Conservation (phyloP, 805 yeast genomes). For the Saturnispora besseyi region DNA sequence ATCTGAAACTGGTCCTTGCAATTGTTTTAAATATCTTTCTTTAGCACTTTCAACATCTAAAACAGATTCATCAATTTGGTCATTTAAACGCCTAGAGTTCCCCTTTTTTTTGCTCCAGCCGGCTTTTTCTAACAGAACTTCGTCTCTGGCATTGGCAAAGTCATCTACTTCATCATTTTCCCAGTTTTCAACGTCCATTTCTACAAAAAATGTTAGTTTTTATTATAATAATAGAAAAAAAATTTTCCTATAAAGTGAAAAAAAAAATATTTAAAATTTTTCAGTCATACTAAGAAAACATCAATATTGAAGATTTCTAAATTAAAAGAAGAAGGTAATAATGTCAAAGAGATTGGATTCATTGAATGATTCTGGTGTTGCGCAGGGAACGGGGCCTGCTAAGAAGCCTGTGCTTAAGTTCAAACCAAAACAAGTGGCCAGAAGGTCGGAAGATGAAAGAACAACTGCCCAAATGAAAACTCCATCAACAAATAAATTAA, state of each 20-base stretch:
- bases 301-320: background rate
- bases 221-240: background rate
- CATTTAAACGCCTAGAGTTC: constrained; percentile 28
- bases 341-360: constrained; percentile 26
- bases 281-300: background rate
- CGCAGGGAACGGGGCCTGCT: background rate
- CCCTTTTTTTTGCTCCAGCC: constrained; percentile 28
- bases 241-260: background rate
- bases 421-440: constrained; percentile 78
- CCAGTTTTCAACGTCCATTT: constrained; percentile 28
- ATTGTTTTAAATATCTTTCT: constrained; percentile 23
- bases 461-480: constrained; percentile 16
- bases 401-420: constrained; percentile 56
- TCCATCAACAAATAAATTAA: background rate
- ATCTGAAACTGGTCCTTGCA: constrained; percentile 37
- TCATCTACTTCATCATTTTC: constrained; percentile 63
- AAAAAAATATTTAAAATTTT: constrained; percentile 5
- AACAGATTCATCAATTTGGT: constrained; percentile 28
- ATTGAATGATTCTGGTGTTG: constrained; percentile 10
- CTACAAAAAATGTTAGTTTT: background rate
- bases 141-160: constrained; percentile 52
- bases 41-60: constrained; percentile 26
- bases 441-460: constrained; percentile 77
- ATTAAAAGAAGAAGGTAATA: background rate
- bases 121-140: constrained; percentile 47